Evolutionary conservation across 73 alveolate genomes (phyloP).

Genomic region (Blepharisma stoltei): DNA sequence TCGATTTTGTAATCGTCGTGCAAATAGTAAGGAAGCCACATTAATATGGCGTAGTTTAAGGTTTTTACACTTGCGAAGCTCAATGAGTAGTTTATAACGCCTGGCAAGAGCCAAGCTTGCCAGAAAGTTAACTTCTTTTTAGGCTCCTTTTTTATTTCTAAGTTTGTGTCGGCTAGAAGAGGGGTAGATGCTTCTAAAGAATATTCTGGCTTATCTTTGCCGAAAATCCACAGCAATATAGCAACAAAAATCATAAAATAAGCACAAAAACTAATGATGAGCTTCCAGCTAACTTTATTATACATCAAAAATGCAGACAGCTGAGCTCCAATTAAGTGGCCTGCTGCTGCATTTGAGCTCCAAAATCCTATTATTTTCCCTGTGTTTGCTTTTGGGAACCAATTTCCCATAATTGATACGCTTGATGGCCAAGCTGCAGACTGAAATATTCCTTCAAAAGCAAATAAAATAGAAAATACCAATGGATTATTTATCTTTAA

Average conservation of each 20-base stretch:
- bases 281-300: not conserved
- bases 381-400: constrained; percentile 14
- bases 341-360: constrained; percentile 5
- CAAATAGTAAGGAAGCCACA: constrained; percentile 50
- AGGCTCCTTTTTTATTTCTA: not conserved
- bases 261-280: not conserved
- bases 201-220: not conserved
- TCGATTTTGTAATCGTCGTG: constrained; percentile 13
- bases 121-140: not conserved
- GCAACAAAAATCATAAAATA: constrained; percentile 6
- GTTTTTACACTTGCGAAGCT: constrained; percentile 35
- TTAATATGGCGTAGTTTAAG: constrained; percentile 39
- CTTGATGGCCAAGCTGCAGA: constrained; percentile 25
- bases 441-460: constrained; percentile 15
- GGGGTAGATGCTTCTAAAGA: constrained; percentile 1
- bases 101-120: constrained; percentile 62
- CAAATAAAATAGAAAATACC: not conserved
- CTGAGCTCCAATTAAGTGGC: constrained; percentile 12
- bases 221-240: not conserved
- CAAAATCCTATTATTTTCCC: constrained; percentile 14
- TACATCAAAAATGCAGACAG: not conserved
- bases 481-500: not conserved
- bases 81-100: constrained; percentile 45
- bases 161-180: not conserved
- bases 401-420: constrained; percentile 1